A percentile compares a stretch with the other conserved stretches of the same genome.
Evolutionary conservation across 768 basidiomycete genomes (phyloP).

Genomic region (Phaeolepiota aurea): DNA sequence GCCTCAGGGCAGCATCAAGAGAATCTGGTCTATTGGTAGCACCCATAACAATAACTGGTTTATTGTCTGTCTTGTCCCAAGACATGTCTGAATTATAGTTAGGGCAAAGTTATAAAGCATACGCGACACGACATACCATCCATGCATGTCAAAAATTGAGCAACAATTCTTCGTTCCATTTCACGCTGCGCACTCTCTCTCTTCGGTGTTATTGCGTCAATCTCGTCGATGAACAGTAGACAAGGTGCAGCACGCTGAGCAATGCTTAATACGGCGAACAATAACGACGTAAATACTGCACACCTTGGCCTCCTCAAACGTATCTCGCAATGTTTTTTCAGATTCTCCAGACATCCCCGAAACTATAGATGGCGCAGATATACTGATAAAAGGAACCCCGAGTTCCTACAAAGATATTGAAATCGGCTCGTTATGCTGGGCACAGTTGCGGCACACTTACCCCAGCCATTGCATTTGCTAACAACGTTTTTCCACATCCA

Average conservation of each 20-base stretch:
- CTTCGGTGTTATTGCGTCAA: conserved; percentile 96
- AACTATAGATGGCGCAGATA: conserved; percentile 93
- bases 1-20: conserved; percentile 84
- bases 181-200: conserved; percentile 96
- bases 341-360: conserved; percentile 99
- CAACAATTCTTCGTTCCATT: conserved; percentile 97
- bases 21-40: conserved; percentile 96
- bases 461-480: conserved; percentile 94
- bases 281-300: conserved; percentile 5
- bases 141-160: conserved; percentile 97
- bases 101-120: conserved; percentile 2
- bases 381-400: conserved; percentile 84
- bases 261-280: conserved; percentile 2
- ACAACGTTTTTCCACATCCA: conserved; percentile 92
- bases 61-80: conserved; percentile 91
- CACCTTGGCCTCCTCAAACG: conserved; percentile 96
- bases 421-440: background rate
- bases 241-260: conserved; percentile 83
- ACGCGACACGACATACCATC: conserved; percentile 54
- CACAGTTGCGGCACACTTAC: conserved; percentile 34
- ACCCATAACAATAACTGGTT: conserved; percentile 89
- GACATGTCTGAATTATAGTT: conserved; percentile 60
- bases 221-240: conserved; percentile 94
- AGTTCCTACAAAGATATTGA: conserved; percentile 55
- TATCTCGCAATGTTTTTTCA: conserved; percentile 92